Evolutionary conservation across 139 green algal species (phyloP).

Genomic region (Trebouxia sp.): DNA sequence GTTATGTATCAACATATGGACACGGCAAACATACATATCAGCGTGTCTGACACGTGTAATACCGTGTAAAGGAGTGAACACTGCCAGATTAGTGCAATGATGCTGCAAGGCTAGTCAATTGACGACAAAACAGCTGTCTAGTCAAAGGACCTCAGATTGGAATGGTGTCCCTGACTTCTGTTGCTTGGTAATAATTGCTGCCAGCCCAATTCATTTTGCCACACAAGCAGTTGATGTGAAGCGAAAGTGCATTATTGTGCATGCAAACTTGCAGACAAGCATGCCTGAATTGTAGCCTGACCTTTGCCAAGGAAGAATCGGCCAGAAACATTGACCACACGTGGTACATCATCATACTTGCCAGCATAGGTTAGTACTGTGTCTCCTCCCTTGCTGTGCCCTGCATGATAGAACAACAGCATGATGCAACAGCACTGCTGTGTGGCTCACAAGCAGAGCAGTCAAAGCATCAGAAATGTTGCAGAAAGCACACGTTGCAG

Average conservation of each 20-base stretch:
- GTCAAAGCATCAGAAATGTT: no score
- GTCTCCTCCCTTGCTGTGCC: slow-evolving; percentile 67
- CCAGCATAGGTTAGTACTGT: slow-evolving; percentile 63
- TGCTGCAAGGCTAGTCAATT: no score
- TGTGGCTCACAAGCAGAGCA: no score
- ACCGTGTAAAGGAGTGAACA: no score
- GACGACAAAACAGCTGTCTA: neutral
- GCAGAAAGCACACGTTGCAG: no score
- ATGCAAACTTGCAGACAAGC: neutral
- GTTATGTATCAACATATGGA: no score
- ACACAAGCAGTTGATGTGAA: neutral
- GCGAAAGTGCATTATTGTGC: neutral
- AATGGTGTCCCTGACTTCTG: neutral
- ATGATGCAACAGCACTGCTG: no score
- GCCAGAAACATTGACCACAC: slow-evolving; percentile 64
- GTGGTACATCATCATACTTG: slow-evolving; percentile 61
- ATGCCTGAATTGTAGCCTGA: slow-evolving; percentile 1
- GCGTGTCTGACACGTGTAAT: no score
- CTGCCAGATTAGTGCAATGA: no score
- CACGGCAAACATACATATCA: no score
- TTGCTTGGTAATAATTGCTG: neutral
- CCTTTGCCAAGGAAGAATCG: slow-evolving; percentile 52
- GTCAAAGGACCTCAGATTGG: neutral
- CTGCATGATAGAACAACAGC: slow-evolving; percentile 16
- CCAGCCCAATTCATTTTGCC: neutral